Evolutionary conservation across 2,329 filamentous ascomycete species (phyloP).

Genomic region (Xylaria polymorpha): DNA sequence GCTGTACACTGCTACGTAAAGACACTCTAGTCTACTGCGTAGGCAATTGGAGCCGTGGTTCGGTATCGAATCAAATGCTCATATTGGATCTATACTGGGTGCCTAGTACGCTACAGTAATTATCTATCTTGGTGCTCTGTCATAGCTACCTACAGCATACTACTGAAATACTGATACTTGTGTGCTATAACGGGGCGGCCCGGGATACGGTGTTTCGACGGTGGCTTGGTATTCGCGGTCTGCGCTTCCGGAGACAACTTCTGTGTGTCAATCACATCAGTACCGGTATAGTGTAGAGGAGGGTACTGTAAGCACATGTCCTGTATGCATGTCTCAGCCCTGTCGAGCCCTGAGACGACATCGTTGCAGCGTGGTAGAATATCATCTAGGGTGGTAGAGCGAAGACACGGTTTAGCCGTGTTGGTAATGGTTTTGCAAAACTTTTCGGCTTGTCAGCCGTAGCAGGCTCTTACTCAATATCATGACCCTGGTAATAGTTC

Average conservation of each 20-base stretch:
- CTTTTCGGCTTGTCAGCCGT: conserved; percentile 18
- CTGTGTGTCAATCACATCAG: neutral
- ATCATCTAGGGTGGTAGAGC: neutral
- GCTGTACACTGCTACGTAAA: neutral
- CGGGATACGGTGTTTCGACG: neutral
- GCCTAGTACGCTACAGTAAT: neutral
- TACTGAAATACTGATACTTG: neutral
- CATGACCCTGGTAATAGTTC: neutral
- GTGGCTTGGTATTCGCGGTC: conserved; percentile 7
- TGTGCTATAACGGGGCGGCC: conserved; percentile 23
- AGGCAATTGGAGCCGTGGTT: neutral
- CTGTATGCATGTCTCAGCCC: conserved; percentile 44
- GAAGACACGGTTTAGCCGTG: conserved; percentile 9
- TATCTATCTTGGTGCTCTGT: neutral
- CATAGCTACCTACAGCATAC: neutral
- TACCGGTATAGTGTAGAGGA: conserved; percentile 8
- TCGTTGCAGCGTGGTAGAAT: neutral
- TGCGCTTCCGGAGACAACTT: neutral
- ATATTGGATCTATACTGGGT: neutral
- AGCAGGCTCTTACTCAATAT: neutral
- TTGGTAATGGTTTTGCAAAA: conserved; percentile 16
- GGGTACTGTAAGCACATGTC: too few relatives aligned
- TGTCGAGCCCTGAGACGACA: conserved; percentile 38
- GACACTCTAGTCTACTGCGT: neutral
- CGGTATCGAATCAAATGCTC: neutral